Conservation (phyloP, 257 asterid genomes). For the Penstemon newberryi region DNA sequence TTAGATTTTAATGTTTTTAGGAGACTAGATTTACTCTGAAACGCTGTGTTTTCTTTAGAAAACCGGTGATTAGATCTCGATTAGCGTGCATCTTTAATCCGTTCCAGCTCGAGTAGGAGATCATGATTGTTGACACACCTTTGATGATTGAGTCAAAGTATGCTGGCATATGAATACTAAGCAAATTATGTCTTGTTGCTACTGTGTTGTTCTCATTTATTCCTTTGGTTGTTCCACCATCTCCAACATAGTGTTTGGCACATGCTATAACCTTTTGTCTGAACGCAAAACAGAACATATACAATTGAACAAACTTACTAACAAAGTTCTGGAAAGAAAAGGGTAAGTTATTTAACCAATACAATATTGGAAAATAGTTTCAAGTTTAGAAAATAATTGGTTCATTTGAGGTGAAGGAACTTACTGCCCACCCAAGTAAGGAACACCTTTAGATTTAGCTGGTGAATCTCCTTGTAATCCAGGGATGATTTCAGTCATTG, state of each 20-base stretch:
- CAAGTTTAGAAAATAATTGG: neutral
- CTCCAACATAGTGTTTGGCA: slow-evolving; percentile 48
- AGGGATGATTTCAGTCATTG: slow-evolving; percentile 72
- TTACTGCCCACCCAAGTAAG: slow-evolving; percentile 64
- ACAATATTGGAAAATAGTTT: neutral
- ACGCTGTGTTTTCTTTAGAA: slow-evolving; percentile 28
- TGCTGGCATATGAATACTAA: slow-evolving; percentile 45
- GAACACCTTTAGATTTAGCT: slow-evolving; percentile 55
- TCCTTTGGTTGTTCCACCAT: slow-evolving; percentile 47
- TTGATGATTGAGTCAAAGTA: slow-evolving; percentile 38
- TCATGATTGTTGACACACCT: slow-evolving; percentile 45
- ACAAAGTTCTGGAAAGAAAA: neutral
- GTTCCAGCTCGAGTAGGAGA: slow-evolving; percentile 50
- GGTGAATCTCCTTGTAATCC: slow-evolving; percentile 78
- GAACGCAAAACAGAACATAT: slow-evolving; percentile 4
- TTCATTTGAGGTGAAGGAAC: slow-evolving; percentile 25
- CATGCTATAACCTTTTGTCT: slow-evolving; percentile 37
- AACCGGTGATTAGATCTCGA: slow-evolving; percentile 38
- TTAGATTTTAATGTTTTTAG: no score
- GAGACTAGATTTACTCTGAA: slow-evolving; percentile 31
- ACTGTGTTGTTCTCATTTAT: slow-evolving; percentile 44
- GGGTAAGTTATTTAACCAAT: neutral
- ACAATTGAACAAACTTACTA: neutral
- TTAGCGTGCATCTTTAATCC: slow-evolving; percentile 48
- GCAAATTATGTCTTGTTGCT: slow-evolving; percentile 26